Conservation (phyloP, 2,329 filamentous ascomycete species). For the Arachnopeziza araneosa region DNA sequence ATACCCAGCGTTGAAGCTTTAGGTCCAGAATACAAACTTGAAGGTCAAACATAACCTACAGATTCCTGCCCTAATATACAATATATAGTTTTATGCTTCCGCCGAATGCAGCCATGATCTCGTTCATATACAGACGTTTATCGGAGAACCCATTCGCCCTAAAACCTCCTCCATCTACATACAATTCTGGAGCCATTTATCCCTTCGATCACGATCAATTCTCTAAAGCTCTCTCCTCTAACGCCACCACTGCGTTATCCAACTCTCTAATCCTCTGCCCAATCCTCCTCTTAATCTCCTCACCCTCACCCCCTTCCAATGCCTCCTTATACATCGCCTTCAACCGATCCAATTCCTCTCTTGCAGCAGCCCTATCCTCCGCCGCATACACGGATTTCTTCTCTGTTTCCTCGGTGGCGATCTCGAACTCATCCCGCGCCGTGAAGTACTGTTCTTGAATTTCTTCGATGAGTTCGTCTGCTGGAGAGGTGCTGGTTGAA, state of each 20-base stretch:
- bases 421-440: slow-evolving; percentile 44
- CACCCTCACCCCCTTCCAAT: slow-evolving; percentile 32
- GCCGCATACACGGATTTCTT: slow-evolving; percentile 39
- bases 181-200: neutral
- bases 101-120: neutral
- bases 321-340: slow-evolving; percentile 28
- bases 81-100: neutral
- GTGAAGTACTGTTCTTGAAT: slow-evolving; percentile 35
- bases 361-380: slow-evolving; percentile 39
- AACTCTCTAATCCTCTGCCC: slow-evolving; percentile 41
- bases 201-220: neutral
- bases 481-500: slow-evolving; percentile 12
- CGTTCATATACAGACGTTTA: neutral
- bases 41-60: neutral
- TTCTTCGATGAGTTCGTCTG: slow-evolving; percentile 23
- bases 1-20: neutral
- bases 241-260: slow-evolving; percentile 36
- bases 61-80: neutral
- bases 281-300: slow-evolving; percentile 39
- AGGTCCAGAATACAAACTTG: neutral
- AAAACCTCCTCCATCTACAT: neutral
- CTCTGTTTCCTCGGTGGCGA: slow-evolving; percentile 42
- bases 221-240: slow-evolving; percentile 30
- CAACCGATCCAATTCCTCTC: slow-evolving; percentile 38
- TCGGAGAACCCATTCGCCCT: neutral